Percentiles rank a stretch among this genome's conserved stretches.
Evolutionary conservation across 805 yeast genomes (phyloP).

Genomic region (Brettanomyces custersianus): DNA sequence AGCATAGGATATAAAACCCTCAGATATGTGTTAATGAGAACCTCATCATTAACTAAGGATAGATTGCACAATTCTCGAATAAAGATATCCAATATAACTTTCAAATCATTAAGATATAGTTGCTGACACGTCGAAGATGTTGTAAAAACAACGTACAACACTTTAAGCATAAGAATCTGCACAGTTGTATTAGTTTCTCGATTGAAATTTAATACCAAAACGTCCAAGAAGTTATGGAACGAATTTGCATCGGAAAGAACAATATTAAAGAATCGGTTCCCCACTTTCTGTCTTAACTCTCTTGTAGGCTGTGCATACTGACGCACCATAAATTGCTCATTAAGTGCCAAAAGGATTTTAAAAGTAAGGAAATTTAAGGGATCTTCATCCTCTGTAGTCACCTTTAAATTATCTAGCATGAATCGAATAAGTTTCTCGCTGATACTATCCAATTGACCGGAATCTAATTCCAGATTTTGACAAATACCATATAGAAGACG

Average conservation of each 20-base stretch:
- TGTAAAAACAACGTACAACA: conserved; percentile 66
- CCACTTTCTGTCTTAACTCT: conserved; percentile 5
- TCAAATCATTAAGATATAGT: conserved; percentile 75
- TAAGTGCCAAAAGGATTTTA: conserved; percentile 61
- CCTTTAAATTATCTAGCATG: conserved; percentile 36
- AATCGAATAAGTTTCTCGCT: conserved; percentile 37
- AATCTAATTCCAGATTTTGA: conserved; percentile 35
- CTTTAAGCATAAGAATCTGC: conserved; percentile 71
- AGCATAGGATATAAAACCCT: conserved; percentile 69
- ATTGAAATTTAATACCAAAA: conserved; percentile 67
- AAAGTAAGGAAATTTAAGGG: conserved; percentile 59
- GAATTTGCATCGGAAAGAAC: conserved; percentile 35
- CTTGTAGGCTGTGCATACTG: conserved; percentile 24
- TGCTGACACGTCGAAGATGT: conserved; percentile 54
- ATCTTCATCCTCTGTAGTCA: conserved; percentile 38
- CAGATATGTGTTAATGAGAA: conserved; percentile 59
- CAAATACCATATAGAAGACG: conserved; percentile 50
- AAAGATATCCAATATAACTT: conserved; percentile 75
- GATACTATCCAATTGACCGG: conserved; percentile 32
- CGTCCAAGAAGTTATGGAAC: conserved; percentile 53
- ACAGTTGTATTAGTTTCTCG: conserved; percentile 63
- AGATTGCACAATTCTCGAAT: conserved; percentile 70
- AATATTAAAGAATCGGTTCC: conserved; percentile 47
- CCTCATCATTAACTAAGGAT: conserved; percentile 43
- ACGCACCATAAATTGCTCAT: conserved; percentile 80